Conservation (phyloP, 78 protist genomes). For the Planoprotostelium fungivorum region DNA sequence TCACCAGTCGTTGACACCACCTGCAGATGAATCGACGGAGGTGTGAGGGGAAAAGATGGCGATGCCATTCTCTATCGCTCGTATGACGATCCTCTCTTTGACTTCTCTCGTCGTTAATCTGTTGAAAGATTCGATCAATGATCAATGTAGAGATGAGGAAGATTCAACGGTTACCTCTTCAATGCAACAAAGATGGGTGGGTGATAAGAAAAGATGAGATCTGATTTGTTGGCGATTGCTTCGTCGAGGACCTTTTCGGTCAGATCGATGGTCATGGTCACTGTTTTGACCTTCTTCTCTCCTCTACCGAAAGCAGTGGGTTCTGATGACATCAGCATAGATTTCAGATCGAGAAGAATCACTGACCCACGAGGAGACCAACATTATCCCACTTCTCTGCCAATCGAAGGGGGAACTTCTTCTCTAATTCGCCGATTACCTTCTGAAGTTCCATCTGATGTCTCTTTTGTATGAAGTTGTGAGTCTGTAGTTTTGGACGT, state of each 20-base stretch:
- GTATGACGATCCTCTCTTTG: slow-evolving; percentile 48
- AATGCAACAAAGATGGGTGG: slow-evolving; percentile 60
- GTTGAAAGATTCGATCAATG: too few species aligned
- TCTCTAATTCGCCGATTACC: slow-evolving; percentile 3
- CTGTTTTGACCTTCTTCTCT: slow-evolving; percentile 4
- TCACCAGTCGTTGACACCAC: slow-evolving; percentile 75
- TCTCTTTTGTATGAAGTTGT: too few species aligned
- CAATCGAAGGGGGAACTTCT: slow-evolving; percentile 23
- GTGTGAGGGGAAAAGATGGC: slow-evolving; percentile 73
- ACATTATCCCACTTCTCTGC: slow-evolving; percentile 77
- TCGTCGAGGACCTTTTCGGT: slow-evolving; percentile 65
- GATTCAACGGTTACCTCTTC: slow-evolving; percentile 9
- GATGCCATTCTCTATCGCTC: slow-evolving; percentile 37
- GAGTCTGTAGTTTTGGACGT: too few species aligned
- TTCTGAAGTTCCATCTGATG: slow-evolving; percentile 4
- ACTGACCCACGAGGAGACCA: slow-evolving; percentile 72
- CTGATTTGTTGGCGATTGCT: slow-evolving; percentile 18
- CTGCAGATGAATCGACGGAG: slow-evolving; percentile 36
- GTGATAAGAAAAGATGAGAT: slow-evolving; percentile 59
- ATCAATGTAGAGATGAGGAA: not conserved
- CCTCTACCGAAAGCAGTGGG: not conserved
- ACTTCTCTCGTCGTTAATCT: slow-evolving; percentile 20
- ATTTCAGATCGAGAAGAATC: not conserved
- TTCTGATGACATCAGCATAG: not conserved
- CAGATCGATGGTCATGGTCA: slow-evolving; percentile 65